Evolutionary conservation across 2,329 filamentous ascomycete species (phyloP), one percentile per base, ranked within the genome.

Genomic region (Calonectria montana): DNA sequence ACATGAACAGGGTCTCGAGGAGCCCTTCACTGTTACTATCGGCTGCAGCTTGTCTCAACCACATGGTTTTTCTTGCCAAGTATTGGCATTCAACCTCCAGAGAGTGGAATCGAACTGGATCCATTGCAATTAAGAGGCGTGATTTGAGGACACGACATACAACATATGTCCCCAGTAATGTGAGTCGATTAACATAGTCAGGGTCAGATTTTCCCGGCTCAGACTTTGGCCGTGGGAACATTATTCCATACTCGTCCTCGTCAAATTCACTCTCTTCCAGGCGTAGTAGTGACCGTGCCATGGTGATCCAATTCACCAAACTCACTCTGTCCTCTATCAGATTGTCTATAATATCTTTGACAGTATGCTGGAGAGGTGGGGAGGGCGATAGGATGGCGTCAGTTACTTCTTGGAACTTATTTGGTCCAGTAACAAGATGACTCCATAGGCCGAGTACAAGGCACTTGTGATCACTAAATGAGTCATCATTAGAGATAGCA

Each of bases 121-220:
- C 59, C 41, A 72, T 39, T 4, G 70, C 61, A 16, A 62, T 43
- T 5, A 72, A 23, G 2, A 72, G 65, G 8, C 70, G 65, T 25
- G 70, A 50, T 21, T 72, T 72, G 25, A 72, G 61, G 12, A 72
- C 63, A 5, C 70, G 70, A 29, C 70, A 72, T 29, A 72, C 43
- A 21, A 72, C 25, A 23, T 72, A 69, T 1, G 70, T 72, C 18
- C 70, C 70, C 61, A 62, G 63, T 41, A 72, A 23, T 6, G 70
- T 31, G 15, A 72, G 61, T 35, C 61, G 65, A 12, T 41, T 45
- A 2, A 55, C 31, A 9, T 66, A 37, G 4, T 37, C n/a, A 8
- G 59, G 35, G 31, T 50, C 27, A 3, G 31, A n/a, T 53, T n/a
- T 62, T 8, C 43, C 27, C 23, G 12, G 29, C 7, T 69, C 41